Conservation (phyloP, 352 stramenopile genomes). For the Phytophthora citricola region DNA sequence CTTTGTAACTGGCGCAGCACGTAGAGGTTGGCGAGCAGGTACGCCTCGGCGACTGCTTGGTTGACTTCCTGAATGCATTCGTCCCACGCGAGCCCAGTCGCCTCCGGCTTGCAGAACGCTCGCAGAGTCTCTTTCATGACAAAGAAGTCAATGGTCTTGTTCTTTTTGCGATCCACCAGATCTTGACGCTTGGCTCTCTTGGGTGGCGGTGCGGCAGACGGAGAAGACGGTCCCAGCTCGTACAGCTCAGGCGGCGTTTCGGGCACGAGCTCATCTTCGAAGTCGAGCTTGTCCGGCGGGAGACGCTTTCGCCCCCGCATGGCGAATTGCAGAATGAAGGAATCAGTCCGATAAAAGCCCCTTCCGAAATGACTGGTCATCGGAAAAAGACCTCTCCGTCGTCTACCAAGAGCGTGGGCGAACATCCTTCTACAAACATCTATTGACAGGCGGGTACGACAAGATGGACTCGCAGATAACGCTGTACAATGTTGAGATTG, state of each 20-base stretch:
- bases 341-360: too few species aligned
- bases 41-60: background rate
- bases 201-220: background rate
- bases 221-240: too few species aligned
- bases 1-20: background rate
- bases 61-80: conserved; percentile 4
- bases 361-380: too few species aligned
- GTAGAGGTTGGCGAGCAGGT: background rate
- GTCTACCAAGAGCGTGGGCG: too few species aligned
- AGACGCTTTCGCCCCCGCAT: conserved; percentile 3
- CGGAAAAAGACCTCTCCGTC: too few species aligned
- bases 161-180: background rate
- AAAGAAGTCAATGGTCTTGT: background rate
- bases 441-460: too few species aligned
- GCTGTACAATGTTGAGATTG: too few species aligned
- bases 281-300: background rate
- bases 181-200: conserved; percentile 6
- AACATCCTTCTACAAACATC: too few species aligned
- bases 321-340: background rate
- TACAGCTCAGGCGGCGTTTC: background rate
- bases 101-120: background rate
- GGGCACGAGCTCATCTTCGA: background rate
- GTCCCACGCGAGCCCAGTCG: background rate
- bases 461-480: too few species aligned
- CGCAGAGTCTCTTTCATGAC: background rate